phyloP scores from a whole-genome alignment of 2,329 filamentous ascomycete genomes.

The Didymella arachidicola region DNA sequence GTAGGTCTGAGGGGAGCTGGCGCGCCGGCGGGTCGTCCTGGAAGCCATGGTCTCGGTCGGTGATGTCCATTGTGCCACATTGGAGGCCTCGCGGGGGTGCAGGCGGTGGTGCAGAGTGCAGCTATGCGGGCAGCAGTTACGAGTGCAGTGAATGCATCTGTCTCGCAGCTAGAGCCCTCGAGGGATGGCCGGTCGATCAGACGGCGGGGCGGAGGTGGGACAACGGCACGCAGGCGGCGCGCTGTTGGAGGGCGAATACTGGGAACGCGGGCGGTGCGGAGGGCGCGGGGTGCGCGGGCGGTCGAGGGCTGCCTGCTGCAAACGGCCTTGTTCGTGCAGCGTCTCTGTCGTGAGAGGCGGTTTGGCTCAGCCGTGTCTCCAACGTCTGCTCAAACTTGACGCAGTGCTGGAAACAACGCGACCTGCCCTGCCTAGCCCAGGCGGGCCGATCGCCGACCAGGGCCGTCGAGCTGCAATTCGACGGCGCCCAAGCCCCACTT shows the following conservation, averaged over 20 bases:
- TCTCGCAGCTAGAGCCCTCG: background rate
- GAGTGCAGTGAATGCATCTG: slow-evolving; percentile 17
- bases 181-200: slow-evolving; percentile 5
- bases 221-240: slow-evolving; percentile 2
- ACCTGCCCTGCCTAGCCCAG: background rate
- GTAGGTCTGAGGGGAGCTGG: slow-evolving; percentile 81
- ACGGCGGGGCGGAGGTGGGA: slow-evolving; percentile 10
- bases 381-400: background rate
- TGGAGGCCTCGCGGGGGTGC: slow-evolving; percentile 12
- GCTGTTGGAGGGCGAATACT: background rate
- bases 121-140: slow-evolving; percentile 12
- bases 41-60: slow-evolving; percentile 47
- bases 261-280: background rate
- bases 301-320: background rate
- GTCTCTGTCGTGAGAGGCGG: background rate
- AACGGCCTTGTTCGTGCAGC: slow-evolving; percentile 1
- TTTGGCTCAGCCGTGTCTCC: background rate
- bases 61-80: slow-evolving; percentile 49
- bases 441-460: slow-evolving; percentile 9
- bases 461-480: background rate
- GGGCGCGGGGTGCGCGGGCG: background rate
- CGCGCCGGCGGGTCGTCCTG: slow-evolving; percentile 49
- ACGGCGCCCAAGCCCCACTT: background rate
- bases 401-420: slow-evolving; percentile 3
- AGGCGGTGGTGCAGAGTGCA: slow-evolving; percentile 4